Evolutionary conservation across 2,329 filamentous ascomycete genomes (phyloP), one percentile per base, ranked within the genome.

Genomic region (Colletotrichum kahawae): DNA sequence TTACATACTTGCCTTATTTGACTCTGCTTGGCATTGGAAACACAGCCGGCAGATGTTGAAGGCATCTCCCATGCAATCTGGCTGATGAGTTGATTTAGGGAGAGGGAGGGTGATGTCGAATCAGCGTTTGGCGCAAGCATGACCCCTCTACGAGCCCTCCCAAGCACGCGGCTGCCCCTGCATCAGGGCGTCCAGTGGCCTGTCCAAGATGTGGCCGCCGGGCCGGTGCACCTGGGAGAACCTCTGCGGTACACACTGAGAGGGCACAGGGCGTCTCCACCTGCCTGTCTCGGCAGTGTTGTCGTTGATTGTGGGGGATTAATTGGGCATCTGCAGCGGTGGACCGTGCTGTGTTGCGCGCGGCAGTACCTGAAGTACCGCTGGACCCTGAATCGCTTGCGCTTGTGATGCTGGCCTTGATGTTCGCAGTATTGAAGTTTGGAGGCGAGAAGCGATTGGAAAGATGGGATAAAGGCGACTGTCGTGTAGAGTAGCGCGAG

Each of bases 401-500:
- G 13, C 51, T 5, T 24, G 4, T 10, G 24, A 2, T 57, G 0
- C 24, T 29, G 8, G 54, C 13, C 14, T 8, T n/a, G 38, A n/a
- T n/a, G 18, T 16, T n/a, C 3, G 38, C 18, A 16, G 13, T 48
- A 1, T 33, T 33, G n/a, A 51, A 2, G n/a, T 21, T 13, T 13
- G n/a, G 6, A 0, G 10, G 0, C 6, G n/a, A 51, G 12, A 51
- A 4, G 43, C 43, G 21, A 7, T 21, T 51, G 43, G 16, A 21
- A 48, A 4, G 2, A n/a, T 13, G 0, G 3, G 3, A 21, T 51
- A 3, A 3, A 7, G 43, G 12, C 4, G 0, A 51, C 13, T 21
- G 43, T 10, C 12, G n/a, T 4, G 10, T 0, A 24, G 12, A 33
- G 31, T 1, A 10, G 10, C 10, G n/a, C 0, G 0, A 21, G 0